Percentiles rank a stretch among this genome's conserved stretches.
Evolutionary conservation across 495 filamentous ascomycete genomes (phyloP).

Genomic region (Hypoxylon cercidicola): DNA sequence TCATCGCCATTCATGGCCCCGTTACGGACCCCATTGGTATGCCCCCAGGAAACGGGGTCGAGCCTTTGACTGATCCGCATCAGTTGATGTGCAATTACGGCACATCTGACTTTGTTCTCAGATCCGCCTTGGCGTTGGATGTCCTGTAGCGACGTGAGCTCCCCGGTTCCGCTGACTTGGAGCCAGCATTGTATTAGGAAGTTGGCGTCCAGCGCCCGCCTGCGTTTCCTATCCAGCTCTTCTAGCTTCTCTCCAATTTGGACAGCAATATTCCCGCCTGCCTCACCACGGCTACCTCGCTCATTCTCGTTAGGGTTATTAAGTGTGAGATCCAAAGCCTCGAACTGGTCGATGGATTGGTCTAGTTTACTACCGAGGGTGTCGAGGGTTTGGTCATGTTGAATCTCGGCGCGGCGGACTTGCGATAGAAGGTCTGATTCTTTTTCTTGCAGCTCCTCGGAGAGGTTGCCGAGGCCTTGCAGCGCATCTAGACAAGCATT

Average conservation of each 20-base stretch:
- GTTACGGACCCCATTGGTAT: slow-evolving; percentile 65
- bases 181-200: slow-evolving; percentile 97
- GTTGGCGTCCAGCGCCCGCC: slow-evolving; percentile 89
- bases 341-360: slow-evolving; percentile 88
- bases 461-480: slow-evolving; percentile 78
- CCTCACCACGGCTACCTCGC: slow-evolving; percentile 65
- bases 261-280: slow-evolving; percentile 85
- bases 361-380: slow-evolving; percentile 87
- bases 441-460: slow-evolving; percentile 82
- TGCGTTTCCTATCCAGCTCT: slow-evolving; percentile 90
- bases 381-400: slow-evolving; percentile 89
- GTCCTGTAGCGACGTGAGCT: slow-evolving; percentile 82
- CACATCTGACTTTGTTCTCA: slow-evolving; percentile 88
- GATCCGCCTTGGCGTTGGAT: slow-evolving; percentile 79
- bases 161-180: slow-evolving; percentile 86
- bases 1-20: slow-evolving; percentile 62
- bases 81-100: slow-evolving; percentile 88
- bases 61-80: slow-evolving; percentile 87
- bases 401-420: slow-evolving; percentile 88
- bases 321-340: slow-evolving; percentile 83
- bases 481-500: slow-evolving; percentile 64
- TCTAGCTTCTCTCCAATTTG: slow-evolving; percentile 94
- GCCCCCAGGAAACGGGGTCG: slow-evolving; percentile 76
- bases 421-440: slow-evolving; percentile 92
- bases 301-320: slow-evolving; percentile 61